A percentile compares a stretch with the other conserved stretches of the same genome.
These are phyloP conservation scores for Hypomontagnella submonticulosa DNA, from an alignment of 495 filamentous ascomycete species.

Conservation along the genomic window DNA sequence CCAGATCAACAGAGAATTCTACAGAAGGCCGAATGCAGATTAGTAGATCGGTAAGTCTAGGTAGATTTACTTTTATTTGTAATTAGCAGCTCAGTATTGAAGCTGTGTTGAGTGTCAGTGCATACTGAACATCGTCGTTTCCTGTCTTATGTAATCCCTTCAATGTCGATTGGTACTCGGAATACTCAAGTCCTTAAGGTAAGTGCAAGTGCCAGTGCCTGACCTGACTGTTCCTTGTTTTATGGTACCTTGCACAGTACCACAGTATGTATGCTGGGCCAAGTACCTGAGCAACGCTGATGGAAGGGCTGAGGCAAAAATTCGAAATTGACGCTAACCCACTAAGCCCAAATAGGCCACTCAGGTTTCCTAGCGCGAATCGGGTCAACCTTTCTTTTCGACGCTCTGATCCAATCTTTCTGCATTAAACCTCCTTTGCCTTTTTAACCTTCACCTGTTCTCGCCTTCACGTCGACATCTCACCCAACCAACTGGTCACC, in stretches of 20 bases:
- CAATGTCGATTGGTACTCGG: no score
- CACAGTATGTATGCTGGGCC: not conserved
- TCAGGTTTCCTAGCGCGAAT: constrained; percentile 35
- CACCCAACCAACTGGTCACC: constrained; percentile 26
- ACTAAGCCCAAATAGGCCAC: constrained; percentile 28
- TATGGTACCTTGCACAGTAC: constrained; percentile 1
- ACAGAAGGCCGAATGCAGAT: constrained; percentile 16
- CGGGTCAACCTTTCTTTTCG: constrained; percentile 43
- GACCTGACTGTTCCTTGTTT: no score
- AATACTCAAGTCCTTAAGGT: no score
- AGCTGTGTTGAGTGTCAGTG: not conserved
- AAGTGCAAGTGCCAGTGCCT: no score
- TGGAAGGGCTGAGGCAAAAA: constrained; percentile 36
- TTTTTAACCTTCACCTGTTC: constrained; percentile 44
- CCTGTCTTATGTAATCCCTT: constrained; percentile 8
- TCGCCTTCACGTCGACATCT: constrained; percentile 43
- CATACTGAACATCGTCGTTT: not conserved
- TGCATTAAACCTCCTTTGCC: constrained; percentile 47
- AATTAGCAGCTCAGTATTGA: not conserved
- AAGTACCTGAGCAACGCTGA: constrained; percentile 10
- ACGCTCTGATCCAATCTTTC: constrained; percentile 41
- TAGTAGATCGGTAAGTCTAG: constrained; percentile 18
- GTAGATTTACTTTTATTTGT: constrained; percentile 1
- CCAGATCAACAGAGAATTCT: constrained; percentile 19
- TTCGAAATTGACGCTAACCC: constrained; percentile 35